These are phyloP conservation scores for Psilocybe azurescens DNA, from an alignment of 768 basidiomycete species.

Conservation along the genomic window DNA sequence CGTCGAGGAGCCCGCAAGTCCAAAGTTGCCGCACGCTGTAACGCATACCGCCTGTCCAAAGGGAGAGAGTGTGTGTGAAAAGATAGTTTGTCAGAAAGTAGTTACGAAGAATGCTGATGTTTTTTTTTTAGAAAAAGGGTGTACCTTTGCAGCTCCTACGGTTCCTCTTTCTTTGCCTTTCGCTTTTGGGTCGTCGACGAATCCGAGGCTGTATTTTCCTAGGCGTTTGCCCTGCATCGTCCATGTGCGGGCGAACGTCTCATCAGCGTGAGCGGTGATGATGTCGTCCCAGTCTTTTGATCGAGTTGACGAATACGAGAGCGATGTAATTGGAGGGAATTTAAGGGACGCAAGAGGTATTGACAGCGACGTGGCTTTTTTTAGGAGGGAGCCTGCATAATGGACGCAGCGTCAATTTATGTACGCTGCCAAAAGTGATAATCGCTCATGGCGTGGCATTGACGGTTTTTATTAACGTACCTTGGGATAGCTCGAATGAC, in stretches of 20 bases:
- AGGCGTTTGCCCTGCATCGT: slow-evolving; percentile 80
- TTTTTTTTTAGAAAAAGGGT: neutral
- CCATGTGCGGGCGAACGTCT: slow-evolving; percentile 87
- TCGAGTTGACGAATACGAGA: slow-evolving; percentile 80
- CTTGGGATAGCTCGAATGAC: slow-evolving; percentile 95
- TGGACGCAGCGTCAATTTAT: neutral
- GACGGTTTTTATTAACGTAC: slow-evolving; percentile 35
- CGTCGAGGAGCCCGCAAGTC: slow-evolving; percentile 80
- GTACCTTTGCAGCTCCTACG: slow-evolving; percentile 76
- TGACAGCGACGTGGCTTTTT: slow-evolving; percentile 79
- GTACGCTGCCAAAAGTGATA: too few relatives aligned
- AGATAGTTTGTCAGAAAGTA: neutral
- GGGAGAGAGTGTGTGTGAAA: slow-evolving; percentile 11
- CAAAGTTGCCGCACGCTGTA: slow-evolving; percentile 96
- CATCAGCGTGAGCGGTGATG: slow-evolving; percentile 87
- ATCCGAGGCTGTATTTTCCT: slow-evolving; percentile 75
- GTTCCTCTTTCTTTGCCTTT: slow-evolving; percentile 49
- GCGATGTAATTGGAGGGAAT: slow-evolving; percentile 76
- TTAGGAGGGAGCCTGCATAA: slow-evolving; percentile 75
- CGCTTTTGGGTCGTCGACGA: slow-evolving; percentile 53
- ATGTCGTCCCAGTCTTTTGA: slow-evolving; percentile 99
- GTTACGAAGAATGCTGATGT: too few relatives aligned
- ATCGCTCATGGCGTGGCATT: neutral
- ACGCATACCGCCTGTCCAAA: slow-evolving; percentile 76
- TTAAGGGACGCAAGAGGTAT: slow-evolving; percentile 85